A percentile compares a stretch with the other conserved stretches of the same genome.
Conservation (phyloP, 2,329 filamentous ascomycete genomes). For the Ophiostoma ulmi region DNA sequence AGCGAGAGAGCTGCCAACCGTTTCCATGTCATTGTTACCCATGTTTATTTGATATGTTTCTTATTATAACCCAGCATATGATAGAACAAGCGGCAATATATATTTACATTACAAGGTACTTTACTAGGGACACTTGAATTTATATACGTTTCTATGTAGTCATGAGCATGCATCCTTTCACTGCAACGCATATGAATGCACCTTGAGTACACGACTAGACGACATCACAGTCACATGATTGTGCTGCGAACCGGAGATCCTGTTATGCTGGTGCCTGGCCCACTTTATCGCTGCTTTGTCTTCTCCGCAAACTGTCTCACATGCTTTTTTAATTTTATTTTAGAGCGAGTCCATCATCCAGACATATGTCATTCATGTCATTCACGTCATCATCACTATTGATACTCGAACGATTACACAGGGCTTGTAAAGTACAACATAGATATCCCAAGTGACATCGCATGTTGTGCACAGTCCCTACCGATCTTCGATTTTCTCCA, state of each 20-base stretch:
- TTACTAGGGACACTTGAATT: too few relatives aligned
- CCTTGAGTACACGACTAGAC: not conserved
- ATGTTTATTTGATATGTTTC: not conserved
- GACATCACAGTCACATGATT: not conserved
- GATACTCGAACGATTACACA: too few relatives aligned
- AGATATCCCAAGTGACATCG: not conserved
- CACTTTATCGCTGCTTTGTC: not conserved
- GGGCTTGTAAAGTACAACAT: not conserved
- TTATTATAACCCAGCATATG: not conserved
- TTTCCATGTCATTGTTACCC: not conserved
- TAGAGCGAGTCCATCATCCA: not conserved
- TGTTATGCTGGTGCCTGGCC: not conserved
- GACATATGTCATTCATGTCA: not conserved
- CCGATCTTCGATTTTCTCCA: not conserved
- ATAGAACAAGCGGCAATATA: not conserved
- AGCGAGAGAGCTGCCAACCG: not conserved
- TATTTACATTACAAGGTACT: not conserved
- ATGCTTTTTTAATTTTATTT: not conserved
- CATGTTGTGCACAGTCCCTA: not conserved
- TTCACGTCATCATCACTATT: not conserved
- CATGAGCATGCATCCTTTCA: too few relatives aligned
- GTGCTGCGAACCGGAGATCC: not conserved
- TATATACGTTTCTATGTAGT: too few relatives aligned
- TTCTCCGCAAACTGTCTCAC: not conserved
- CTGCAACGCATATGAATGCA: too few relatives aligned